Evolutionary conservation across 2,329 filamentous ascomycete species (phyloP), one percentile per base, ranked within the genome.

Genomic region (Alternaria postmessia): DNA sequence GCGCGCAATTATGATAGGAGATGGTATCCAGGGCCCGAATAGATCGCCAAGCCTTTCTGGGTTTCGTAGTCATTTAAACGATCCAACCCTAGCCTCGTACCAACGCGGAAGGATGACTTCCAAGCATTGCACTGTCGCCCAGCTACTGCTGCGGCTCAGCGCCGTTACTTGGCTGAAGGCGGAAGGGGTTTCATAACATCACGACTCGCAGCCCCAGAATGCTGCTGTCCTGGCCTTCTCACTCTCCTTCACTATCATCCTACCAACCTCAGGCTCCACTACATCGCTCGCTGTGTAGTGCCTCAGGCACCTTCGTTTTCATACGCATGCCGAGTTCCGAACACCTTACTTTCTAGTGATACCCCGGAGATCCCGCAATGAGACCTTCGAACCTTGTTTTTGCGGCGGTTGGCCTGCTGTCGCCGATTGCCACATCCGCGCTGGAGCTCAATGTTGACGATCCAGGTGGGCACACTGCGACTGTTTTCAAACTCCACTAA

Each of bases 121-220:
- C 64, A 66, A 66, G 64, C 63, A 54, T 61, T 53, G 64, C 62
- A 65, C 64, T 60, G 62, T 65, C 51, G 64, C 64, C 62, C 59
- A 66, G 64, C 47, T 51, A 47, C 51, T 59, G 62, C 64, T 64
- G 64, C 56, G 59, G 62, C 62, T 60, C 58, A 56, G 56, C 59
- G 64, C 64, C 57, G 61, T 61, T 54, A 63, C 64, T 66, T 66
- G 64, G 64, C 64, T 62, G 34, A 36, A 24, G 43, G 52, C 51
- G 36, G 56, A 65, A 66, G 59, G 59, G 62, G 64, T 65, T 65
- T 61, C 59, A 65, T 63, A 63, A 63, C 64, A 60, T 59, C 62
- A 63, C 30, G 36, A 44, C 59, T 63, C 61, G 56, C 57, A 51
- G 52, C 41, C 52, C 51, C 34, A 14, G 34, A 24, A 14, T 22